A percentile compares a stretch with the other conserved stretches of the same genome.
Conservation (phyloP, 164 flowering plant genomes). For the Vitis rotundifolia region DNA sequence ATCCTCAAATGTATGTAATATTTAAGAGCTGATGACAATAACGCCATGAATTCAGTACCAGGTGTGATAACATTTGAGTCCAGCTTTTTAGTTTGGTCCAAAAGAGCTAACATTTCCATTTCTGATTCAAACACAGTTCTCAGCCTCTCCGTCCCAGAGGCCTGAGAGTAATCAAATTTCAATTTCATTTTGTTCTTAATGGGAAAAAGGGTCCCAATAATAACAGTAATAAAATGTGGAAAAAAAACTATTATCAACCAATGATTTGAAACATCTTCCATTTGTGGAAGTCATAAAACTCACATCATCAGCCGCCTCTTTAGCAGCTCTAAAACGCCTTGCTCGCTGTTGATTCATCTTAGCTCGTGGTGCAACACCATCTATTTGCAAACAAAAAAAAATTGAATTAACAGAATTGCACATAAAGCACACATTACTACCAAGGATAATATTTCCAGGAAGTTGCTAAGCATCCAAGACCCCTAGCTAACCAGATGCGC, state of each 20-base stretch:
- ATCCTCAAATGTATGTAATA: conserved; percentile 45
- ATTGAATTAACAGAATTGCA: not conserved
- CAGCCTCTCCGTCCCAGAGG: conserved; percentile 23
- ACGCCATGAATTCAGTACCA: conserved; percentile 63
- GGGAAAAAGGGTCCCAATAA: too few species aligned
- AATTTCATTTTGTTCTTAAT: not conserved
- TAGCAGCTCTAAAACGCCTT: conserved; percentile 50
- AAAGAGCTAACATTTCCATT: conserved; percentile 7
- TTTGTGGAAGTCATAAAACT: not conserved
- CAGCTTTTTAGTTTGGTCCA: conserved; percentile 15
- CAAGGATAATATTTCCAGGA: too few species aligned
- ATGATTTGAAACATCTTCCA: too few species aligned
- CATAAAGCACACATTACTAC: too few species aligned
- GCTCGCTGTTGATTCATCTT: conserved; percentile 62
- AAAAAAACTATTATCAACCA: too few species aligned
- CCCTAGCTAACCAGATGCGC: too few species aligned
- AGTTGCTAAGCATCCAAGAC: too few species aligned
- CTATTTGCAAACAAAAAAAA: conserved; percentile 14
- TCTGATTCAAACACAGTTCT: conserved; percentile 18
- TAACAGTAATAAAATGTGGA: too few species aligned
- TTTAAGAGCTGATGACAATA: conserved; percentile 44
- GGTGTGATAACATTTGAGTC: conserved; percentile 68
- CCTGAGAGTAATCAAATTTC: conserved; percentile 11
- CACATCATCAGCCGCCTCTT: conserved; percentile 39
- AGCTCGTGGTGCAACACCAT: conserved; percentile 57